Conservation (phyloP, 2,329 filamentous ascomycete genomes). For the Westerdykella ornata region DNA sequence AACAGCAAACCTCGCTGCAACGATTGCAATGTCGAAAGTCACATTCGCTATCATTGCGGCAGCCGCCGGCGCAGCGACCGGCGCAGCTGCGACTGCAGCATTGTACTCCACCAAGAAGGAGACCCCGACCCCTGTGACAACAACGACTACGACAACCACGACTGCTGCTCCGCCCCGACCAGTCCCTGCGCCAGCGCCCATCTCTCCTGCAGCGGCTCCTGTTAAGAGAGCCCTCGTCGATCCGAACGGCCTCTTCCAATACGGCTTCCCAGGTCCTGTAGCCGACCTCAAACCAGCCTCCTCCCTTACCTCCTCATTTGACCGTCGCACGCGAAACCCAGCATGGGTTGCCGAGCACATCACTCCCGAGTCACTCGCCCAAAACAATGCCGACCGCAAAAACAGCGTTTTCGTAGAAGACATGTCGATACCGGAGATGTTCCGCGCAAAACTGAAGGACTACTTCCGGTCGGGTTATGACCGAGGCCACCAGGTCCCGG, state of each 20-base stretch:
- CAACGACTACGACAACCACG: slow-evolving; percentile 30
- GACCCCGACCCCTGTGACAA: slow-evolving; percentile 16
- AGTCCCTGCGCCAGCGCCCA: slow-evolving; percentile 11
- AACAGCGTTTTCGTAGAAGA: slow-evolving; percentile 82
- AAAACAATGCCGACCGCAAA: slow-evolving; percentile 72
- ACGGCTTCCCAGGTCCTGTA: slow-evolving; percentile 81
- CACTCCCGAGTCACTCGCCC: slow-evolving; percentile 72
- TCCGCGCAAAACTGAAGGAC: slow-evolving; percentile 84
- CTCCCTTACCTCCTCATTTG: slow-evolving; percentile 79
- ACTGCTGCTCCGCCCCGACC: slow-evolving; percentile 28
- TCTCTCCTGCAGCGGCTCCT: slow-evolving; percentile 15
- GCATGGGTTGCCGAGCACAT: slow-evolving; percentile 93
- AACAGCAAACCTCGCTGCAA: background rate
- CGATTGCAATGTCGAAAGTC: slow-evolving; percentile 44
- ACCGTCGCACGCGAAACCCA: slow-evolving; percentile 85
- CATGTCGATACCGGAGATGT: slow-evolving; percentile 67
- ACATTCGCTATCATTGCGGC: slow-evolving; percentile 44
- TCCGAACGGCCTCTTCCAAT: slow-evolving; percentile 48
- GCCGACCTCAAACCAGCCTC: slow-evolving; percentile 71
- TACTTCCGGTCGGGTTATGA: slow-evolving; percentile 95
- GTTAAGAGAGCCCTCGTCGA: slow-evolving; percentile 38
- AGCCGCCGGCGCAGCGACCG: slow-evolving; percentile 43
- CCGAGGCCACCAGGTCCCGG: slow-evolving; percentile 92
- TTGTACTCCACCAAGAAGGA: slow-evolving; percentile 38
- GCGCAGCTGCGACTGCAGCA: slow-evolving; percentile 45